Base-by-base conservation (phyloP, 208 protist genomes). In the Phytomonas serpens region DNA sequence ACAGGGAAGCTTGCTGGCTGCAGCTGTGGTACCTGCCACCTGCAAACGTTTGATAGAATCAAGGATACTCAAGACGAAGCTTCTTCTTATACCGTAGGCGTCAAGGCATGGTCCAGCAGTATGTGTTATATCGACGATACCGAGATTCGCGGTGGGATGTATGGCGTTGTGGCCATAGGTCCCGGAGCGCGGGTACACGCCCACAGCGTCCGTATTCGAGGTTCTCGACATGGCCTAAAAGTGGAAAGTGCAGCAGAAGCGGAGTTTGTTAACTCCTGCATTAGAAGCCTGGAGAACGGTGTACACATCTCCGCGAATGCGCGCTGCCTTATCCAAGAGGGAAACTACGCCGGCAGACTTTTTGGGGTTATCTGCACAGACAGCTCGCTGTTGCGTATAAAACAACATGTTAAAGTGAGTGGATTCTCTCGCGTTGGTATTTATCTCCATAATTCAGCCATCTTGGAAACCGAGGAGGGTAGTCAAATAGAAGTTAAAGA, bases 151-250 rank as follows among this genome's bases (percentile, higher is more conserved):
- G 74, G 79, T 68, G 79, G 77, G 30, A 86, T 78, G 7, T 93
- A 88, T 71, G 88, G 84, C 14, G 87, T 87, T 64, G 88, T 83
- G 32, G 85, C 81, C 33, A 81, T 91, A 68, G 88, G 86, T 9
- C 83, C 88, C 0, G 81, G 79, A 4, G 79, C 88, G 23, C 51
- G 66, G 27, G 64, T 93, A 29, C 77, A 90, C 29, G 88, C 83
- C 4, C 73, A 77, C 64, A 76, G 80, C 73, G 89, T 83, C 72
- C 76, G 70, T 5, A 80, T 84, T n/a, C 82, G 83, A 64, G 77
- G 87, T 67, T 78, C 87, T 64, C 75, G 82, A 13, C 90, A 91
- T 73, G 89, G 89, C 64, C 92, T 91, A 76, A 85, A 79, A 62
- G 76, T 86, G 9, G 87, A 92, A 37, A 78, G 83, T 67, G 81